Evolutionary conservation across 1,139 yeast species (phyloP), one percentile per base, ranked within the genome.

Genomic region (Suhomyces maxii): DNA sequence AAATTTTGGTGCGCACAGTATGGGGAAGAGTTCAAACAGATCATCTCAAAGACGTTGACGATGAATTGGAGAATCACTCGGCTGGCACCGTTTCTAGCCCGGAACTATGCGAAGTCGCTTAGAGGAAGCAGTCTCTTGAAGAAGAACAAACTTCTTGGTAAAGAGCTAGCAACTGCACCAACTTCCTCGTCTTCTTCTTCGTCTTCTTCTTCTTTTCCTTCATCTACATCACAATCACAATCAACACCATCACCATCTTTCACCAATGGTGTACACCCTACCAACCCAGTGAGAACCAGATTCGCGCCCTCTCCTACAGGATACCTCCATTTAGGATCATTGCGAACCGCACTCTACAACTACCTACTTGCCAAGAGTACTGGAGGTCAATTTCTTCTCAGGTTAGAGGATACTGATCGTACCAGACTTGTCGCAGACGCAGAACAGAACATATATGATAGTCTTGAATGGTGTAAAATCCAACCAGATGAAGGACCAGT

Each of bases 251-350:
- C 31, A 28, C n/a, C 31, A 28, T 11, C 31, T 9, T 28, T 7
- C 11, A 9, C 7, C 31, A 28, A 9, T 11, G n/a, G 11, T 28
- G 31, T 70, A 3, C 84, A 79, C 36, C 83, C 84, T 1, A 51
- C 52, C 0, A 41, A 58, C 0, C 95, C 96, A 0, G 96, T 85
- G 0, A 68, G 97, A 52, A 89, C 98, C 1, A 71, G 99, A 54
- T 93, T 93, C 68, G 99, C 99, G 0, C 99, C 99, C 1, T 91
- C 98, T 2, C 99, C 99, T 1, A 93, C 99, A 0, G 99, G 99
- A 0, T 80, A 80, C 52, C 73, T 95, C 34, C 99, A 93, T 63
- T 65, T 95, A 47, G 99, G 99, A 0, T 90, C 98, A 0, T 65
- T 95, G 41, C 71, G 99, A 60, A 93, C 99, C 0, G 98, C 99